phyloP scores from a whole-genome alignment of 1,284 basidiomycete species.

The Phellopilus nigrolimitatus region DNA sequence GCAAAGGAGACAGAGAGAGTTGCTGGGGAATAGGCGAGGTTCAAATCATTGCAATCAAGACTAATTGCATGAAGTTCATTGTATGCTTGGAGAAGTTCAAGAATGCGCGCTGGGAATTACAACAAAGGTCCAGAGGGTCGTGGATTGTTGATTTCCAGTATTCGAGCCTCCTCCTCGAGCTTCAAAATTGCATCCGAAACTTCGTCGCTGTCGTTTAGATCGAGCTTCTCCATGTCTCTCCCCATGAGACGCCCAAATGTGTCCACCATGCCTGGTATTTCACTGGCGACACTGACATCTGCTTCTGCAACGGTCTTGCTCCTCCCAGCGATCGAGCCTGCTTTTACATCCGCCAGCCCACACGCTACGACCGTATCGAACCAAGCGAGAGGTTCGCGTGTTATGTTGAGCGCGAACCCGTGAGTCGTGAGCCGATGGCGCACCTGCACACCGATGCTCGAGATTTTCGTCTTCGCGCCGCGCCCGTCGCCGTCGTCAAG shows the following conservation, averaged over 20 bases:
- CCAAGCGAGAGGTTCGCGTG: conserved; percentile 74
- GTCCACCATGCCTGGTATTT: conserved; percentile 47
- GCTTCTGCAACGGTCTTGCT: conserved; percentile 22
- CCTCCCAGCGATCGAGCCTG: conserved; percentile 57
- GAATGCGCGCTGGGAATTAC: background rate
- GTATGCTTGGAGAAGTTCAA: no score
- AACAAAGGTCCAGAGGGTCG: conserved; percentile 7
- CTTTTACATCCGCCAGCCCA: conserved; percentile 82
- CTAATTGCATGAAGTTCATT: no score
- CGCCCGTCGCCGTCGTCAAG: conserved; percentile 36
- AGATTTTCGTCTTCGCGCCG: conserved; percentile 63
- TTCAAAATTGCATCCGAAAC: conserved; percentile 44
- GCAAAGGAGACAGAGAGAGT: no score
- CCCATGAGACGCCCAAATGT: conserved; percentile 51
- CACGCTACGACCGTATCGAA: conserved; percentile 90
- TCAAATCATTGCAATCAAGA: no score
- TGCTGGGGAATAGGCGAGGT: no score
- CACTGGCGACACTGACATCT: conserved; percentile 40
- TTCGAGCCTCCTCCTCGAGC: conserved; percentile 16
- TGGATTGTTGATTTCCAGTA: background rate
- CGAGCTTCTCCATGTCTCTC: conserved; percentile 50
- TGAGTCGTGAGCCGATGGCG: conserved; percentile 92
- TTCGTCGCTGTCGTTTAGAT: conserved; percentile 42
- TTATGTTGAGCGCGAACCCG: conserved; percentile 93
- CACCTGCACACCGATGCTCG: conserved; percentile 95